phyloP scores from a whole-genome alignment of 768 basidiomycete genomes.

The Podaxis pistillaris region DNA sequence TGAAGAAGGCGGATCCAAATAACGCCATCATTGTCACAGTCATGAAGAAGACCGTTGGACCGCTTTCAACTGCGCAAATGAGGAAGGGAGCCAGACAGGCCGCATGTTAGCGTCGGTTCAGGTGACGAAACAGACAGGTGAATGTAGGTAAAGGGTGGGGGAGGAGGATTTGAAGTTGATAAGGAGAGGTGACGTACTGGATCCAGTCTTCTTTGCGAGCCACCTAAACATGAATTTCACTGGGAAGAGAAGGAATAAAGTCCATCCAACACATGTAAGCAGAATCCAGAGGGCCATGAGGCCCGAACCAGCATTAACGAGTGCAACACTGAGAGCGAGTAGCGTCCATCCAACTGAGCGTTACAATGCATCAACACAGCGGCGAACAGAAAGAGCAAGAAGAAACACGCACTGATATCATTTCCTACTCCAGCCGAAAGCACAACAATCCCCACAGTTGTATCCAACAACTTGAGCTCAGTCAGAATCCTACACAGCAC shows the following conservation, averaged over 20 bases:
- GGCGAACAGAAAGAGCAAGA: conserved; percentile 3
- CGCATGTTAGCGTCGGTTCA: not conserved
- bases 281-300: conserved; percentile 85
- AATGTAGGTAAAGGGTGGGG: not conserved
- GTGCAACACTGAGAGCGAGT: conserved; percentile 86
- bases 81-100: not conserved
- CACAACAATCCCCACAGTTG: conserved; percentile 89
- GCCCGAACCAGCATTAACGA: conserved; percentile 86
- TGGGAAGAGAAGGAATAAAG: conserved; percentile 70
- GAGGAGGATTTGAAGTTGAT: conserved; percentile 8
- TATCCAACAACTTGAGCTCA: conserved; percentile 89
- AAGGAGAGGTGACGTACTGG: conserved; percentile 35
- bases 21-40: conserved; percentile 75
- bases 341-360: conserved; percentile 74
- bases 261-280: conserved; percentile 77
- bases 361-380: not conserved
- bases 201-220: conserved; percentile 78
- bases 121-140: not conserved
- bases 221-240: conserved; percentile 61
- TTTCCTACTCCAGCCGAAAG: conserved; percentile 91
- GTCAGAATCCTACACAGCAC: conserved; percentile 86
- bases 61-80: conserved; percentile 52
- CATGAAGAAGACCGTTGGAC: conserved; percentile 89
- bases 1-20: conserved; percentile 90
- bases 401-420: conserved; percentile 52